Evolutionary conservation across 306 rosid species (phyloP).

Genomic region (Dalbergia cultrata): DNA sequence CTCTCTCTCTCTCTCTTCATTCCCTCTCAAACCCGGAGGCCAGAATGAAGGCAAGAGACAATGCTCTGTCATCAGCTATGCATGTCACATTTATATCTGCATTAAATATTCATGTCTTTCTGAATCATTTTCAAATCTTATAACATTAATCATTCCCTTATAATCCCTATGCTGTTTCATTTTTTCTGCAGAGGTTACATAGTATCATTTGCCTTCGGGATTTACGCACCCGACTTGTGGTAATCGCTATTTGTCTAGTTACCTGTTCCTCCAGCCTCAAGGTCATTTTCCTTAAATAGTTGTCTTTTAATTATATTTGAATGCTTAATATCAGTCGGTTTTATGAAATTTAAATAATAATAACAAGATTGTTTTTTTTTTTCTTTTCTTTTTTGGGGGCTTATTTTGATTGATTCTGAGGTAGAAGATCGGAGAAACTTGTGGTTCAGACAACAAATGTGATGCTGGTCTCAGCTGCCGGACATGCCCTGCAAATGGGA

Average conservation of each 20-base stretch:
- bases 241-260: constrained; percentile 64
- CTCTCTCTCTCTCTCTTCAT: background rate
- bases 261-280: constrained; percentile 59
- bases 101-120: background rate
- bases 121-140: background rate
- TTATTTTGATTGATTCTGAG: constrained; percentile 40
- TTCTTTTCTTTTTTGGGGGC: background rate
- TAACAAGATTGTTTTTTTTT: background rate
- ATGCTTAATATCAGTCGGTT: background rate
- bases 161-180: constrained; percentile 15
- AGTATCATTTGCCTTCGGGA: constrained; percentile 3
- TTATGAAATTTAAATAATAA: background rate
- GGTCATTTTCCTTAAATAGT: constrained; percentile 50
- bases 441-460: constrained; percentile 67
- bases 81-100: constrained; percentile 7
- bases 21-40: background rate
- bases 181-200: constrained; percentile 52
- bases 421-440: constrained; percentile 94
- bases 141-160: background rate
- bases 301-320: background rate
- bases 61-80: background rate
- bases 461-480: constrained; percentile 76
- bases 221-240: constrained; percentile 50
- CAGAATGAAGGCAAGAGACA: constrained; percentile 54
- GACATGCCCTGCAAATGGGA: constrained; percentile 82